phyloP scores from a whole-genome alignment of 345 rosid species.

The Populus ilicifolia region DNA sequence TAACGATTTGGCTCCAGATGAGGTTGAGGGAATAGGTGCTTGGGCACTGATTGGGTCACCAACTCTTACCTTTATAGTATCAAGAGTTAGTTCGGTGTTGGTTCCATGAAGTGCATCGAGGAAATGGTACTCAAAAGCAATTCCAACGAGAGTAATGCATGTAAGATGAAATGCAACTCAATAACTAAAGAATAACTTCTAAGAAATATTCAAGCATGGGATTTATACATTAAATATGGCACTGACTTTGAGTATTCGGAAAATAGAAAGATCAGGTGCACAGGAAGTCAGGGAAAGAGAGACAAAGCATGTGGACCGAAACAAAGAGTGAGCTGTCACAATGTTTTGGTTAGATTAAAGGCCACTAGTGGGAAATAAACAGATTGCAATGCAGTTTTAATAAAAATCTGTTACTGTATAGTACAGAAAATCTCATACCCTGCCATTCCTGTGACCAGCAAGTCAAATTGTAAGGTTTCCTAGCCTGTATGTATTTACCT shows the following conservation, averaged over 20 bases:
- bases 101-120: neutral
- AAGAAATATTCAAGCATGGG: too few species aligned
- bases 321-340: neutral
- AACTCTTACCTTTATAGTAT: conserved; percentile 34
- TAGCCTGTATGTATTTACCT: conserved; percentile 28
- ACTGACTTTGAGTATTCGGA: too few species aligned
- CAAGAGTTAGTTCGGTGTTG: neutral
- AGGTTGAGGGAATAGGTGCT: conserved; percentile 14
- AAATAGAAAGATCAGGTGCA: too few species aligned
- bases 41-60: conserved; percentile 18
- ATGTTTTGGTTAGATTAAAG: neutral
- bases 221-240: too few species aligned
- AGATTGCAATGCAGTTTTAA: neutral
- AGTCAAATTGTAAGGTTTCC: neutral
- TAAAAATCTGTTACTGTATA: neutral
- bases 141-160: too few species aligned
- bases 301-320: neutral
- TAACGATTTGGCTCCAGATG: conserved; percentile 13
- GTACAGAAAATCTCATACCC: neutral
- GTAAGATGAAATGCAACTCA: too few species aligned
- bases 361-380: neutral
- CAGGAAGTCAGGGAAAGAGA: neutral
- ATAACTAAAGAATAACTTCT: too few species aligned
- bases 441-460: neutral
- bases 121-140: neutral